Conservation (phyloP, 768 basidiomycete genomes). For the Mycena belliarum region DNA sequence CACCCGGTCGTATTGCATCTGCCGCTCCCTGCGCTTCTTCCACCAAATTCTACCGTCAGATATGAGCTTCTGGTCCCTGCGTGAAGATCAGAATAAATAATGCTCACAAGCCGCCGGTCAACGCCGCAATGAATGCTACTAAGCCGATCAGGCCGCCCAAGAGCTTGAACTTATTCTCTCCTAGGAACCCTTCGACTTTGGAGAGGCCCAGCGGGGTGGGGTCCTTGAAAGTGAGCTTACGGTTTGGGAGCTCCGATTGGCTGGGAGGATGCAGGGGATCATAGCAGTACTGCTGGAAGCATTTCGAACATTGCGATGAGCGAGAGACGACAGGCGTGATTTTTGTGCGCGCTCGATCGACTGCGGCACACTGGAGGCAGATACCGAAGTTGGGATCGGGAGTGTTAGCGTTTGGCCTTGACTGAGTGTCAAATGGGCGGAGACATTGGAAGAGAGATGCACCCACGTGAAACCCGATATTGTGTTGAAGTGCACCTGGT, state of each 20-base stretch:
- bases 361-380: constrained; percentile 68
- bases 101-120: constrained; percentile 43
- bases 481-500: constrained; percentile 58
- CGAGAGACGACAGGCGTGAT: constrained; percentile 34
- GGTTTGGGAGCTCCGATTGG: constrained; percentile 41
- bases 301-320: constrained; percentile 44
- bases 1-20: constrained; percentile 23
- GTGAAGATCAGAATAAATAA: constrained; percentile 1
- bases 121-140: constrained; percentile 37
- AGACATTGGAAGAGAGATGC: not conserved
- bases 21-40: constrained; percentile 25
- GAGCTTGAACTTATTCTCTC: constrained; percentile 44
- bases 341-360: constrained; percentile 54
- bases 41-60: constrained; percentile 24
- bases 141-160: constrained; percentile 50
- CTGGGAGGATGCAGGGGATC: constrained; percentile 47
- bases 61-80: not conserved
- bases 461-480: constrained; percentile 53
- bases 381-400: constrained; percentile 63
- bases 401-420: constrained; percentile 49
- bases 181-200: constrained; percentile 46
- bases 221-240: constrained; percentile 49
- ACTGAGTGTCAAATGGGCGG: not conserved
- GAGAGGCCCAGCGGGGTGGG: constrained; percentile 55
- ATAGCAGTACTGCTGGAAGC: constrained; percentile 58